Evolutionary conservation across 116 monocot species (phyloP), one percentile per base, ranked within the genome.

Genomic region (Cymodocea nodosa): DNA sequence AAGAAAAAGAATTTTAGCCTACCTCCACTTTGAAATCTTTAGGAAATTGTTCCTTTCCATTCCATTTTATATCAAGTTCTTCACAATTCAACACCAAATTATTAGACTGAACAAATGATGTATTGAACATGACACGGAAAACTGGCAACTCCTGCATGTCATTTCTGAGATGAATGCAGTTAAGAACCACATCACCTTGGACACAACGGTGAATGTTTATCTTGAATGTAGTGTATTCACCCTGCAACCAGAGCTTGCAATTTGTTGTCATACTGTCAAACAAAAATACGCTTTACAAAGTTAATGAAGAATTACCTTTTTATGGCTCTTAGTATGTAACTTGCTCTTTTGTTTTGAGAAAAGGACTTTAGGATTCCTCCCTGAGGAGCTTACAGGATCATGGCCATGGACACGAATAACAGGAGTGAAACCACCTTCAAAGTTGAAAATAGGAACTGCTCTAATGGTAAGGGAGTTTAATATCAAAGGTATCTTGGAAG

Each of bases 111-210:
- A 92, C 68, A 70, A 92, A 99, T 24, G 65, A 64, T 9, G 92
- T 99, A 71, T 99, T 85, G 78, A 99, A 99, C 92, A 86, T 84
- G 23, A 92, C 77, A 51, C 98, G 76, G 55, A 91, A 92, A 70
- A 92, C 77, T 72, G 89, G 63, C 54, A 77, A 68, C 68, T 92
- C 92, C 51, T 60, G 74, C 23, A 79, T 55, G 51, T 78, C 69
- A 64, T 80, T 77, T 64, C 76, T 75, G 53, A 89, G 20, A 70
- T 89, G 78, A 25, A 83, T 67, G 71, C 80, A 92, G 71, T 99
- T 89, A 58, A 99, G 78, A 54, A 99, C 89, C 9, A 99, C 84
- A 80, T 99, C 98, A 44, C 98, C 98, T 84, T 89, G 86, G 25
- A 98, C 84, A 61, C 76, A 71, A 50, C 86, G 89, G 35, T 74